Base-by-base conservation (phyloP, 2,329 filamentous ascomycete species). In the Pezicula carpinea region DNA sequence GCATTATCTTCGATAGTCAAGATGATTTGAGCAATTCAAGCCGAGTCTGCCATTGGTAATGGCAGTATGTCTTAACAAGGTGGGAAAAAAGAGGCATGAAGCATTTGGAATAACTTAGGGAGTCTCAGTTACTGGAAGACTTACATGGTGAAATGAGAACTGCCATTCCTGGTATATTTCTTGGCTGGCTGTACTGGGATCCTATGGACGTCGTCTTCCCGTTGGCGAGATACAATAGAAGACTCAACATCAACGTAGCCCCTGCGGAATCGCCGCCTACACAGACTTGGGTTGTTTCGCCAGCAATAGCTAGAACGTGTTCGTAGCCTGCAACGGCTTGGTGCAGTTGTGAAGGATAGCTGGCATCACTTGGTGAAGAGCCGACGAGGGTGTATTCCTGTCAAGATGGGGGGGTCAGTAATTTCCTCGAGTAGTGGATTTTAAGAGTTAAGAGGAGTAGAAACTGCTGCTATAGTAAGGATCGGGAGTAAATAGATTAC, bases 251-350 rank as follows among this genome's bases (percentile, higher is more conserved):
- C 36, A 95, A 68, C 1, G 85, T 85, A 14, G 78, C 89, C 4
- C 89, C 89, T 1, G 89, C 89, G 1, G 87, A 92, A 64, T 95
- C 89, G 5, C 89, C 89, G 40, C 79, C 80, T 4, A 95, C 76
- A 51, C 83, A 85, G 21, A 95, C 74, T 34, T 74, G 79, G 2
- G 77, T 76, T 33, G 85, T 74, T 18, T 64, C 66, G 4, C 69
- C 64, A 21, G 77, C 76, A 4, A 77, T 69, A 5, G 76, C 75
- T 2, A 89, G 69, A 6, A 87, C 77, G 58, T 89, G 81, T 52
- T 80, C 77, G 65, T 92, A 93, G 1, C 83, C 88, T 40, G 77
- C 73, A 5, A 87, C 64, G 0, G 81, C 79, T 67, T 95, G 79
- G 38, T 85, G 73, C 10, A 91, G 68, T 64, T 93, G 89, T 2